These are phyloP conservation scores for Hyaloscypha finlandica DNA, from an alignment of 495 filamentous ascomycete genomes.

Conservation along the genomic window DNA sequence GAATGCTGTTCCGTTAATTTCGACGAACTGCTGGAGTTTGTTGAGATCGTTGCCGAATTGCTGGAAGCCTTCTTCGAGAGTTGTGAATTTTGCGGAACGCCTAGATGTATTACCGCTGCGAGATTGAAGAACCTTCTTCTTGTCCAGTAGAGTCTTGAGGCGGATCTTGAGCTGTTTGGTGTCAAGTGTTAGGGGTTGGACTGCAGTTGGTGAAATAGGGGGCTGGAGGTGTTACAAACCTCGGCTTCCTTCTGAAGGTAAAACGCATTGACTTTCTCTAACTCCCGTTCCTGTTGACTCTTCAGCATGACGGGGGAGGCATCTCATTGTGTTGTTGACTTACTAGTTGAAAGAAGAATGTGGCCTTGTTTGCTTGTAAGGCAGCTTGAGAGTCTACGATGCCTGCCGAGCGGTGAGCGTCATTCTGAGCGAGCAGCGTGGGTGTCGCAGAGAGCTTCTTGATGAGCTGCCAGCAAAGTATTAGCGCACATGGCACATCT, in stretches of 20 bases:
- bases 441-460: conserved; percentile 94
- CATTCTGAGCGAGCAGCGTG: conserved; percentile 73
- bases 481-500: conserved; percentile 26
- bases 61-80: conserved; percentile 92
- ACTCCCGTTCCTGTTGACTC: conserved; percentile 76
- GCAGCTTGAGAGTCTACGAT: conserved; percentile 75
- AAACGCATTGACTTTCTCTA: conserved; percentile 98
- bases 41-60: conserved; percentile 95
- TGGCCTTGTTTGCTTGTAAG: conserved; percentile 96
- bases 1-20: conserved; percentile 95
- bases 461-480: conserved; percentile 71
- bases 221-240: conserved; percentile 51
- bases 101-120: conserved; percentile 73
- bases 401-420: conserved; percentile 47
- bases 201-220: background rate
- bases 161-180: conserved; percentile 78
- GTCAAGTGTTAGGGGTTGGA: conserved; percentile 1
- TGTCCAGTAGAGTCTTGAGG: conserved; percentile 87
- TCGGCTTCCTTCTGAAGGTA: conserved; percentile 98
- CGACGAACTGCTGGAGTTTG: conserved; percentile 97
- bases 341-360: conserved; percentile 98
- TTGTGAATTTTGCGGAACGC: conserved; percentile 86
- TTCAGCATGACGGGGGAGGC: conserved; percentile 19
- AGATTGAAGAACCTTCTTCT: conserved; percentile 85
- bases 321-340: conserved; percentile 30